These are phyloP conservation scores for Phytophthora megakarya DNA, from an alignment of 352 stramenopile species.

Conservation along the genomic window DNA sequence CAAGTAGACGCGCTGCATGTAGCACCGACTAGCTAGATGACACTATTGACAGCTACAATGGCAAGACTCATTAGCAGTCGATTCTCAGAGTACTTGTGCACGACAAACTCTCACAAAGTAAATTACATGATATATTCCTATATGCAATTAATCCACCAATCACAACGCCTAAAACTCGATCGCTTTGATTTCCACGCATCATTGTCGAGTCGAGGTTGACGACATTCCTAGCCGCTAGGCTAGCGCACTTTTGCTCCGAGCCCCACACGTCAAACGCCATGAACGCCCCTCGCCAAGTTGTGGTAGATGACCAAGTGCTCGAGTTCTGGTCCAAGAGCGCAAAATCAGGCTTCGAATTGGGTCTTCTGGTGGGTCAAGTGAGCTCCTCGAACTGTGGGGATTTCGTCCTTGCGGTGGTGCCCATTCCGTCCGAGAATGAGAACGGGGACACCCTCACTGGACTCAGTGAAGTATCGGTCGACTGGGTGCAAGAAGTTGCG, in stretches of 20 bases:
- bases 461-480: constrained; percentile 61
- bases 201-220: constrained; percentile 6
- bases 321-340: constrained; percentile 25
- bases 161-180: background rate
- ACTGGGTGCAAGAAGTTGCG: constrained; percentile 70
- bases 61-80: no score
- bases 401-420: constrained; percentile 51
- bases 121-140: no score
- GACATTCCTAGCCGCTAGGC: constrained; percentile 14
- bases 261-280: constrained; percentile 19
- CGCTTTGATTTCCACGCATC: constrained; percentile 1
- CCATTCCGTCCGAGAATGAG: constrained; percentile 58
- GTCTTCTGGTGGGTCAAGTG: constrained; percentile 64
- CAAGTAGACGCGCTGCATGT: background rate
- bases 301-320: constrained; percentile 36
- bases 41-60: no score
- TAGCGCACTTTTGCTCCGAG: background rate
- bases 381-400: constrained; percentile 40
- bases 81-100: no score
- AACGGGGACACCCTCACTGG: constrained; percentile 28
- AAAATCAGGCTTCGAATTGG: constrained; percentile 52
- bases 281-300: constrained; percentile 34
- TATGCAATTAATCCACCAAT: constrained; percentile 17
- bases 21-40: background rate
- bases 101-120: no score